phyloP scores from a whole-genome alignment of 139 green algal genomes.

The Chlorella sp. region DNA sequence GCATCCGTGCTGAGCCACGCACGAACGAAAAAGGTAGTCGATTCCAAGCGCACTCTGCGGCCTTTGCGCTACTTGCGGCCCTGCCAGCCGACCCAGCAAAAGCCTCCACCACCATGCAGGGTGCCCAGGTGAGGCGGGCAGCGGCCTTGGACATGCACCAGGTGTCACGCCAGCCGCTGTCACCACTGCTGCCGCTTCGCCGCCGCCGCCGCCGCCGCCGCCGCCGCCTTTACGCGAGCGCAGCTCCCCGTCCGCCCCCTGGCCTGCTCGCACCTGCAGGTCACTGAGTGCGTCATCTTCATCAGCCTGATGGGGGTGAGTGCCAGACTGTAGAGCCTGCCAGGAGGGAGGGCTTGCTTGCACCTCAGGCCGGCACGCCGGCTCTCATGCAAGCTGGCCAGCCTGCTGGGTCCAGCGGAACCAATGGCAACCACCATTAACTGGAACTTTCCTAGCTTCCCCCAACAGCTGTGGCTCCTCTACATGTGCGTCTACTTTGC shows the following conservation, averaged over 20 bases:
- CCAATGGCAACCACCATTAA: background rate
- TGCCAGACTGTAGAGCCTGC: background rate
- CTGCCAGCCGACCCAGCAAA: too few species aligned
- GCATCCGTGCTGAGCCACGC: too few species aligned
- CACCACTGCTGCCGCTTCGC: background rate
- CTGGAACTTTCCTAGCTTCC: background rate
- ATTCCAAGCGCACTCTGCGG: too few species aligned
- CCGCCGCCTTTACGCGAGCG: background rate
- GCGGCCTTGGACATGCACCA: too few species aligned
- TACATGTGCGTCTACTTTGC: background rate
- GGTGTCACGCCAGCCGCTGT: background rate
- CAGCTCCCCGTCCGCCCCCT: background rate
- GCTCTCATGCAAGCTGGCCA: background rate
- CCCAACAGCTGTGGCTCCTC: background rate
- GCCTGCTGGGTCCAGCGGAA: background rate
- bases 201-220: background rate
- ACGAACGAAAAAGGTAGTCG: too few species aligned
- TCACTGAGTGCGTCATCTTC: constrained; percentile 1
- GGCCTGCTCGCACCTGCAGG: background rate
- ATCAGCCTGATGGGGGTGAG: background rate
- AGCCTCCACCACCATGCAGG: background rate
- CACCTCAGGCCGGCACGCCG: too few species aligned
- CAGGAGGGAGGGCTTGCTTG: background rate
- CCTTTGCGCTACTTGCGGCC: too few species aligned
- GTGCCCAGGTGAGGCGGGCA: background rate